A percentile compares a stretch with the other conserved stretches of the same genome.
Conservation (phyloP, 2,329 filamentous ascomycete genomes). For the Colletotrichum sojae region DNA sequence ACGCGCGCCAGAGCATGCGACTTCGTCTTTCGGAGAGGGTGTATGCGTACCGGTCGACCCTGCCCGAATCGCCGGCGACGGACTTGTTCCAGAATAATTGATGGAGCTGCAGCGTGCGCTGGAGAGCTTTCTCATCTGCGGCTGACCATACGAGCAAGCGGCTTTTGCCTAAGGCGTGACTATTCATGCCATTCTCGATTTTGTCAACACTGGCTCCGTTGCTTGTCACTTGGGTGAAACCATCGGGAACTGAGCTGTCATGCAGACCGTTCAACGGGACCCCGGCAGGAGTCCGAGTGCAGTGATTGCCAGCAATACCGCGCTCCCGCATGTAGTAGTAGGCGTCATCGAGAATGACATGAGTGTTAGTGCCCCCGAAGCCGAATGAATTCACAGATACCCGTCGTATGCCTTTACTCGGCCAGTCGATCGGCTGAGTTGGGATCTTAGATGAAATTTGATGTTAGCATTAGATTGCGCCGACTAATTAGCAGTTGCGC, state of each 20-base stretch:
- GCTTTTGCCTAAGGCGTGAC: background rate
- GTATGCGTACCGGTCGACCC: background rate
- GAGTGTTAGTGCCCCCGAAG: slow-evolving; percentile 25
- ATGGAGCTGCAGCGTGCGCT: background rate
- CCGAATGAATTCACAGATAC: slow-evolving; percentile 23
- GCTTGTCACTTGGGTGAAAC: background rate
- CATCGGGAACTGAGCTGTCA: too few species aligned
- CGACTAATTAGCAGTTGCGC: too few species aligned
- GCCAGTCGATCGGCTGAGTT: background rate
- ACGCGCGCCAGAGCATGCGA: background rate
- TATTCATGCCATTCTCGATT: background rate
- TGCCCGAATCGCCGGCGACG: background rate
- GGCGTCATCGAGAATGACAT: slow-evolving; percentile 26
- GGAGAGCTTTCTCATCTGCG: background rate
- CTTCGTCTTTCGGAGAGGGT: background rate
- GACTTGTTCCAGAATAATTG: background rate
- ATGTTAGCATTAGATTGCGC: too few species aligned
- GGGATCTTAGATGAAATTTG: slow-evolving; percentile 33
- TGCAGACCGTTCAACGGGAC: background rate
- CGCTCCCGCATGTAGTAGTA: slow-evolving; percentile 1
- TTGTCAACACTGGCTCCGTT: background rate
- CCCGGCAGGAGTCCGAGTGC: background rate
- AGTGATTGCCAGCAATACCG: background rate
- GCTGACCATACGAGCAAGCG: background rate
- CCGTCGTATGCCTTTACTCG: slow-evolving; percentile 3